phyloP scores from a whole-genome alignment of 192 early-diverging fungal species.

The Coemansia sp. region DNA sequence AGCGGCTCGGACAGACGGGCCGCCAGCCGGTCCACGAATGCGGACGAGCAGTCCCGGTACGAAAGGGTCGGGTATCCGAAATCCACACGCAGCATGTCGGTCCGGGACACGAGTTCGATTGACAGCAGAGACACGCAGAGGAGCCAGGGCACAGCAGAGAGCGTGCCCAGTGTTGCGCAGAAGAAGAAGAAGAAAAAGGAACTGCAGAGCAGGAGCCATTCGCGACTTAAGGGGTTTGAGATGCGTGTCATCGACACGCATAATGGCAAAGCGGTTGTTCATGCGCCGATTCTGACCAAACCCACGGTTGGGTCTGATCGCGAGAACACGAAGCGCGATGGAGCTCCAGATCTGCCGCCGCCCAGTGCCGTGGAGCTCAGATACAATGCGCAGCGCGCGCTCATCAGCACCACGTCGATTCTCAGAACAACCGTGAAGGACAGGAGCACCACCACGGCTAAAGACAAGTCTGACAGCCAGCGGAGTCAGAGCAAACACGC shows the following conservation, averaged over 20 bases:
- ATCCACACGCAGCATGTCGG: slow-evolving; percentile 20
- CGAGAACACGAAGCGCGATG: slow-evolving; percentile 3
- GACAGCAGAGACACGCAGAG: neutral
- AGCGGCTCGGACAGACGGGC: slow-evolving; percentile 9
- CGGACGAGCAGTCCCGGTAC: slow-evolving; percentile 24
- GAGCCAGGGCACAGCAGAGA: neutral
- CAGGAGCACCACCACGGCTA: neutral
- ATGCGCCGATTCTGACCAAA: slow-evolving; percentile 29
- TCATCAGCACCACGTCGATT: slow-evolving; percentile 37
- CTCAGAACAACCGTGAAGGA: slow-evolving; percentile 18
- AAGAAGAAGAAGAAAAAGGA: slow-evolving; percentile 5
- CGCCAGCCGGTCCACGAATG: slow-evolving; percentile 22
- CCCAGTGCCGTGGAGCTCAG: slow-evolving; percentile 41
- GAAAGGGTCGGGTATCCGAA: slow-evolving; percentile 41
- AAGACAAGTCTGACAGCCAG: neutral
- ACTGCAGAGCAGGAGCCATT: slow-evolving; percentile 15
- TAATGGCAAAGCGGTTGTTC: slow-evolving; percentile 29
- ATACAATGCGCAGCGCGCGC: slow-evolving; percentile 49
- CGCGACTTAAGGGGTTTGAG: slow-evolving; percentile 45
- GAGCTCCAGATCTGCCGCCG: slow-evolving; percentile 31
- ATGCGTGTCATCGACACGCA: slow-evolving; percentile 48
- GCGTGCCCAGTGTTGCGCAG: neutral
- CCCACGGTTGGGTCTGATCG: slow-evolving; percentile 6
- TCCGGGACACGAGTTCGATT: neutral
- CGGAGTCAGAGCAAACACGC: neutral